Evolutionary conservation across 2,329 filamentous ascomycete species (phyloP), one percentile per base, ranked within the genome.

Genomic region (Cytospora chrysosperma): DNA sequence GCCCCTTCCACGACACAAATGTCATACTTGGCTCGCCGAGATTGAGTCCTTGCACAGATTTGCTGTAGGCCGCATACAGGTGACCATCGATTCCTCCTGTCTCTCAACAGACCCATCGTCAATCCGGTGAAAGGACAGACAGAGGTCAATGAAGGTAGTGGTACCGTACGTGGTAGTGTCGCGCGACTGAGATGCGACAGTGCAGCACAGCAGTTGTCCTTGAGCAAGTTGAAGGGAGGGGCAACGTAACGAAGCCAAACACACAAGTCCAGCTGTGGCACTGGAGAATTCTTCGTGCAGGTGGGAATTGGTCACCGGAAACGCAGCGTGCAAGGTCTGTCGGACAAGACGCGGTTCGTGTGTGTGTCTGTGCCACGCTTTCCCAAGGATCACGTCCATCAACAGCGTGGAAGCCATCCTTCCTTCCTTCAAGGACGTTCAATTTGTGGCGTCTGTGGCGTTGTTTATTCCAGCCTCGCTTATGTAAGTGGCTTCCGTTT

Each of bases 201-300:
- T 34, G 56, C 56, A 40, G 52, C 56, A 65, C 63, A 65, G 52
- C 63, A 62, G 30, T 32, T 32, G 59, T 53, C 51, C 63, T 63
- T 63, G 63, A 30, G 52, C 59, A 26, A 63, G 63, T 43, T 51
- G 53, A 61, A 34, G 37, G 53, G 58, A 37, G 26, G 58, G 50
- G 52, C 53, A 50, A 52, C 60, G 53, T 55, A 54, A 59, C 56
- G 52, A 30, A 51, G 52, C 56, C 60, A 37, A 60, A 60, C 63
- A 61, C 59, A 63, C 60, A 40, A 49, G 26, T 55, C 53, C 50
- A 61, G 55, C 40, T 37, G 64, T 65, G 43, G 43, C 21, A 64
- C 64, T 58, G 64, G 61, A 64, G 57, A 51, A 43, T 56, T 55
- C n/a, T 24, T 53, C n/a, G 17, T 58, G 54, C 52, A 57, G 52